Base-by-base conservation (phyloP, 257 asterid species). In the Galeopsis tetrahit region DNA sequence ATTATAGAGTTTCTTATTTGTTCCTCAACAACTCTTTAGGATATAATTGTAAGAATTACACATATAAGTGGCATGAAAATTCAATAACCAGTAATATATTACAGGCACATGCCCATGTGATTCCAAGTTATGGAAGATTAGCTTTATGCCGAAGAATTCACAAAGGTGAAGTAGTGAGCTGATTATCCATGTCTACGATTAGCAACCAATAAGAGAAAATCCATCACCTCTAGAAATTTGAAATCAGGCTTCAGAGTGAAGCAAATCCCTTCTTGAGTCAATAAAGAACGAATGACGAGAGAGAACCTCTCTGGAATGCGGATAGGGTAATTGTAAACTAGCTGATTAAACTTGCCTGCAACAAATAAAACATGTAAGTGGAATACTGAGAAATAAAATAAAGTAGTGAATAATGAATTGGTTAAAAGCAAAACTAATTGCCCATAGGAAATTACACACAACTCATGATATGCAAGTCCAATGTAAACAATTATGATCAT, bases 221-320 rank as follows among this genome's bases (percentile, higher is more conserved):
- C 34, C 34, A 74, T 83, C 82, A 94, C 99, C 99, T 94, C 99
- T 46, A 94, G 97, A 88, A 94, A 94, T 77, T 94, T 94, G 88
- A 94, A 94, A 79, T 86, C 95, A 31, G 86, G 97, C 80, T 89
- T 73, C 80, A 94, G 86, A 43, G 93, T 89, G 88, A 94, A 89
- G 89, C 99, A 94, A 74, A 94, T 94, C 77, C 99, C 99, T 88
- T 94, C 99, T 87, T 94, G 99, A 82, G 99, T 94, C 89, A 94
- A 89, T 70, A 94, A 79, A 70, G 99, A 83, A 38, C 99, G 97
- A 78, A 94, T 94, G 70, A 94, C 99, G 65, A 94, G 97, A 74
- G 99, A 94, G 79, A 94, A 94, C 83, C 99, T 89, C 89, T 94
- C 99, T 28, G 99, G 99, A 66, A 94, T 94, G 44, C 97, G 95